These are phyloP conservation scores for Isabelozyma pseudorhagii DNA, from an alignment of 805 yeast species.

Conservation along the genomic window DNA sequence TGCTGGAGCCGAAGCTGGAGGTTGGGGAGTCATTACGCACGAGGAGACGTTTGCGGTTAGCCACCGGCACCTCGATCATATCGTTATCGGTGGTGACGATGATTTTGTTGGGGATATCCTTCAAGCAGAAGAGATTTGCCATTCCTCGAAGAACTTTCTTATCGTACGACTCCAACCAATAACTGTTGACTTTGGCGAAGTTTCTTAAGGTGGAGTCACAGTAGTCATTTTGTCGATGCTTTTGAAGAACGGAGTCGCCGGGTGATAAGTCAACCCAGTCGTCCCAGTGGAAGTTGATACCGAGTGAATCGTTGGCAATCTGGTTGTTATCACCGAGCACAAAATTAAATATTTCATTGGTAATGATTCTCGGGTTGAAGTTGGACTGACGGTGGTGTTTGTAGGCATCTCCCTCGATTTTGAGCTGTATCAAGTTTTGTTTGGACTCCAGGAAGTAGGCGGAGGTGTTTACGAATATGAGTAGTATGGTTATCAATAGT, in stretches of 20 bases:
- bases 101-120: constrained; percentile 24
- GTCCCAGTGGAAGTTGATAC: constrained; percentile 39
- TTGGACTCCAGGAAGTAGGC: not conserved
- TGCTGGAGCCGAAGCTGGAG: not conserved
- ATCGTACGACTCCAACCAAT: constrained; percentile 29
- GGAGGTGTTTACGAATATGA: not conserved
- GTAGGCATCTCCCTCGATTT: not conserved
- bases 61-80: constrained; percentile 26
- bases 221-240: constrained; percentile 16
- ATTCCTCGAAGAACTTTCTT: constrained; percentile 31
- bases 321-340: not conserved
- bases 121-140: constrained; percentile 30
- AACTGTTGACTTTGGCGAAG: constrained; percentile 28
- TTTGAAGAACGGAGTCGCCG: constrained; percentile 16
- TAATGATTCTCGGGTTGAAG: not conserved
- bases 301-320: constrained; percentile 9
- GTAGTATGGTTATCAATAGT: not conserved
- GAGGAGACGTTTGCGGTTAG: constrained; percentile 15
- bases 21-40: not conserved
- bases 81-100: constrained; percentile 21
- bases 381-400: not conserved
- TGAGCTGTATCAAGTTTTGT: not conserved
- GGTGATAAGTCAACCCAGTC: constrained; percentile 33
- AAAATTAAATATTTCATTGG: not conserved
- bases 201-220: constrained; percentile 18